Percentiles rank a stretch among this genome's conserved stretches.
These are phyloP conservation scores for Xanthoceras sorbifolium DNA, from an alignment of 345 rosid genomes.

Conservation along the genomic window DNA sequence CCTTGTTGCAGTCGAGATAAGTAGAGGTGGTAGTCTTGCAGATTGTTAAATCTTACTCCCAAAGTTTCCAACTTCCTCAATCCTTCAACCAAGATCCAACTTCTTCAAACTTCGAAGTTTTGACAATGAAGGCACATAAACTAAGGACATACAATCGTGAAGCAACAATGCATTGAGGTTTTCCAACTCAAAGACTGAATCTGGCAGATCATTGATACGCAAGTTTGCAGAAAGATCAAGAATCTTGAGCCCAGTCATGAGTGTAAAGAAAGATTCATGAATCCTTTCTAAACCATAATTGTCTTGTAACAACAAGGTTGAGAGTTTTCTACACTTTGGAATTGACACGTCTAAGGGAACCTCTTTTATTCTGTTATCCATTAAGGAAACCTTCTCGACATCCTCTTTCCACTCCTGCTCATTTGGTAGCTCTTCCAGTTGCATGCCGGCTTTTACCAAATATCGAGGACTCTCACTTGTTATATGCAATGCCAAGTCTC, in stretches of 20 bases:
- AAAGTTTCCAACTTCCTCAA: constrained; percentile 17
- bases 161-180: constrained; percentile 15
- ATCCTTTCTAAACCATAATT: neutral
- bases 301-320: constrained; percentile 17
- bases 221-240: constrained; percentile 23
- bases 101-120: no score
- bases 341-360: neutral
- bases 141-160: no score
- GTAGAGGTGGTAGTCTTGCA: neutral
- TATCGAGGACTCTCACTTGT: neutral
- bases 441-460: constrained; percentile 26
- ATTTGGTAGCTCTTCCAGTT: constrained; percentile 17
- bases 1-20: neutral
- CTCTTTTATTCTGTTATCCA: neutral
- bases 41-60: neutral
- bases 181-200: constrained; percentile 6
- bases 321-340: constrained; percentile 5
- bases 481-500: constrained; percentile 27
- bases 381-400: constrained; percentile 18
- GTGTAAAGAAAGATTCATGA: constrained; percentile 12
- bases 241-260: constrained; percentile 10
- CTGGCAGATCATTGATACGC: neutral
- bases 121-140: neutral
- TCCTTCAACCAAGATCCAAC: neutral
- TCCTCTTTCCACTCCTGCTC: constrained; percentile 22